Evolutionary conservation across 2,329 filamentous ascomycete genomes (phyloP).

Genomic region (Hypoxylon sp.): DNA sequence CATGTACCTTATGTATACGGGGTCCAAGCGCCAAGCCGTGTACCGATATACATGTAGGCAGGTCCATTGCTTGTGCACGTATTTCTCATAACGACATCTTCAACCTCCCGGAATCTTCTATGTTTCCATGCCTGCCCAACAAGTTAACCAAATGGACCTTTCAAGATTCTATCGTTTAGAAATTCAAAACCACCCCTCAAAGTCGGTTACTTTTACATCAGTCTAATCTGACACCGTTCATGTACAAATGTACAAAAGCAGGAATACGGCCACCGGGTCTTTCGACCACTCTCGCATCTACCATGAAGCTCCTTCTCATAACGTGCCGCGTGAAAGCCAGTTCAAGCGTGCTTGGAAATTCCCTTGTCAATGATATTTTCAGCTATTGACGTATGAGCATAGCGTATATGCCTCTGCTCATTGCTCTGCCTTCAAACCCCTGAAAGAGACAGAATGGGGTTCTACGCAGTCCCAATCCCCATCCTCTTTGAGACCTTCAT

Average conservation of each 20-base stretch:
- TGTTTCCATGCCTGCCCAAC: neutral
- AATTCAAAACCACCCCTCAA: neutral
- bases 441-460: conserved; percentile 41
- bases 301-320: conserved; percentile 9
- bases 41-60: conserved; percentile 4
- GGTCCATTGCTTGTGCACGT: neutral
- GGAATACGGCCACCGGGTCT: conserved; percentile 5
- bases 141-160: conserved; percentile 1
- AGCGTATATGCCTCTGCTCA: conserved; percentile 19
- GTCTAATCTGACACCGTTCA: neutral
- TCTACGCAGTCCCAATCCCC: conserved; percentile 15
- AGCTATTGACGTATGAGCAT: conserved; percentile 2
- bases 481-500: conserved; percentile 41
- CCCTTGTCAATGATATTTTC: conserved; percentile 16
- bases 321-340: conserved; percentile 24
- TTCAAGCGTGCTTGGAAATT: conserved; percentile 23
- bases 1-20: conserved; percentile 4
- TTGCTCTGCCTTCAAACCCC: conserved; percentile 15
- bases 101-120: conserved; percentile 18
- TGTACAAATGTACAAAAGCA: conserved; percentile 3
- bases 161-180: neutral
- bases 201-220: too few species aligned
- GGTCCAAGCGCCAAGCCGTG: neutral
- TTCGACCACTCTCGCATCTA: conserved; percentile 21
- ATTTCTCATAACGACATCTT: conserved; percentile 20